Percentiles rank a stretch among this genome's conserved stretches.
Evolutionary conservation across 2,329 filamentous ascomycete genomes (phyloP).

Genomic region (Xenosphaeropsis pyriputrescens): DNA sequence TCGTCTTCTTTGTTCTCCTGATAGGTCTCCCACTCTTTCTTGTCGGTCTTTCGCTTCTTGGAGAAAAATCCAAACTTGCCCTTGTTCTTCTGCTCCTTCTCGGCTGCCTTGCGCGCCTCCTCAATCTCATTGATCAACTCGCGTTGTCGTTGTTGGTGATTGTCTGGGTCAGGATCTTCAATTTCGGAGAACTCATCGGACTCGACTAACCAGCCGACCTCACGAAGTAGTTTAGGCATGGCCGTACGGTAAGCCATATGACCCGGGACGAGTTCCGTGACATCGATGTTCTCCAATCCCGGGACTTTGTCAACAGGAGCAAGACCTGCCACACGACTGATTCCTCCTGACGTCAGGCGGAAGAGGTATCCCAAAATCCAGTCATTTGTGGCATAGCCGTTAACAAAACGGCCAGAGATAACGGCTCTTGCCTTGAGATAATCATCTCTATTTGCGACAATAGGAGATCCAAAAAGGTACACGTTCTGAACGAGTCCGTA

Average conservation of each 20-base stretch:
- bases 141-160: conserved; percentile 72
- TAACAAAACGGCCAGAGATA: conserved; percentile 84
- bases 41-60: conserved; percentile 63
- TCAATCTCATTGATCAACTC: conserved; percentile 96
- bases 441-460: conserved; percentile 86
- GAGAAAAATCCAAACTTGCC: conserved; percentile 63
- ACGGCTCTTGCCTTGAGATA: conserved; percentile 70
- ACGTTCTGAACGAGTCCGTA: conserved; percentile 87
- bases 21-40: conserved; percentile 90
- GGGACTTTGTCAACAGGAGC: conserved; percentile 61
- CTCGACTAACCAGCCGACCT: conserved; percentile 83
- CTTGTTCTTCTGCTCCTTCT: conserved; percentile 54
- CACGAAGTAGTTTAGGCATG: conserved; percentile 76
- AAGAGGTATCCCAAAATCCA: conserved; percentile 98
- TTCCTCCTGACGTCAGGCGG: conserved; percentile 82
- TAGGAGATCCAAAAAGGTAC: conserved; percentile 82
- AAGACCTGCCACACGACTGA: conserved; percentile 76
- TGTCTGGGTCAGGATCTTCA: conserved; percentile 91
- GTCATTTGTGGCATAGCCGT: conserved; percentile 86
- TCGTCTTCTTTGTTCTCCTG: conserved; percentile 50
- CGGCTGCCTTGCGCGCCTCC: conserved; percentile 75
- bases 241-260: conserved; percentile 95
- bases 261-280: conserved; percentile 71
- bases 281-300: conserved; percentile 77
- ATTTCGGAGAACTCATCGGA: conserved; percentile 94